phyloP scores from a whole-genome alignment of 352 stramenopile genomes.

The Phytophthora brassicae region DNA sequence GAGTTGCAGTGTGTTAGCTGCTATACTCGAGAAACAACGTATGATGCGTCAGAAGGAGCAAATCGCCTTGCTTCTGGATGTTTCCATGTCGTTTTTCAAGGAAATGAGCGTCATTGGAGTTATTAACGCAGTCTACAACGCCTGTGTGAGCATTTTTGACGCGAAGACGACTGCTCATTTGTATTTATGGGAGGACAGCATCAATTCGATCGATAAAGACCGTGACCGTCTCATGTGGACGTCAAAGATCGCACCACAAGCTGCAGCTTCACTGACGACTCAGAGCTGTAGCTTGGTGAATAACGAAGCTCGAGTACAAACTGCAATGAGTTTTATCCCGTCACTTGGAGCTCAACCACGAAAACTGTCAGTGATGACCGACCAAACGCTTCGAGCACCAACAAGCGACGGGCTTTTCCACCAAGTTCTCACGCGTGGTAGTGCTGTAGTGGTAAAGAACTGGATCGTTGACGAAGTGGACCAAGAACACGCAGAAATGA shows the following conservation, averaged over 20 bases:
- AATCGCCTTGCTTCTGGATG: conserved; percentile 61
- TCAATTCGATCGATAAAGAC: conserved; percentile 5
- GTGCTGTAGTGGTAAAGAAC: conserved; percentile 50
- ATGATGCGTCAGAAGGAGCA: conserved; percentile 70
- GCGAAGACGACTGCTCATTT: conserved; percentile 61
- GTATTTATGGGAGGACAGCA: conserved; percentile 58
- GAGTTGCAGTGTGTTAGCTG: conserved; percentile 63
- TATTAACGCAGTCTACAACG: conserved; percentile 84
- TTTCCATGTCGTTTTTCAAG: conserved; percentile 80
- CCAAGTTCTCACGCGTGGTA: conserved; percentile 51
- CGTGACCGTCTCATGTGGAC: conserved; percentile 61
- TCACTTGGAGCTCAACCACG: conserved; percentile 40
- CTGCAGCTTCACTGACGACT: conserved; percentile 3
- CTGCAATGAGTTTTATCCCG: conserved; percentile 31
- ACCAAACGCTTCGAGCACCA: conserved; percentile 52
- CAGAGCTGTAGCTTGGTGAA: no score
- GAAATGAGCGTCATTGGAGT: conserved; percentile 78
- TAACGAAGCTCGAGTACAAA: conserved; percentile 1
- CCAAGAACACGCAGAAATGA: conserved; percentile 7
- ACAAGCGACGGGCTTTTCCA: conserved; percentile 62
- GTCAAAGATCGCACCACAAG: conserved; percentile 55
- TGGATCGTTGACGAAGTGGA: conserved; percentile 41
- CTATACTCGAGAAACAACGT: conserved; percentile 68
- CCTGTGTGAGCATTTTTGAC: conserved; percentile 62
- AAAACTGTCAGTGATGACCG: conserved; percentile 61